phyloP scores from a whole-genome alignment of 768 basidiomycete species.

The Lentinula edodes region DNA sequence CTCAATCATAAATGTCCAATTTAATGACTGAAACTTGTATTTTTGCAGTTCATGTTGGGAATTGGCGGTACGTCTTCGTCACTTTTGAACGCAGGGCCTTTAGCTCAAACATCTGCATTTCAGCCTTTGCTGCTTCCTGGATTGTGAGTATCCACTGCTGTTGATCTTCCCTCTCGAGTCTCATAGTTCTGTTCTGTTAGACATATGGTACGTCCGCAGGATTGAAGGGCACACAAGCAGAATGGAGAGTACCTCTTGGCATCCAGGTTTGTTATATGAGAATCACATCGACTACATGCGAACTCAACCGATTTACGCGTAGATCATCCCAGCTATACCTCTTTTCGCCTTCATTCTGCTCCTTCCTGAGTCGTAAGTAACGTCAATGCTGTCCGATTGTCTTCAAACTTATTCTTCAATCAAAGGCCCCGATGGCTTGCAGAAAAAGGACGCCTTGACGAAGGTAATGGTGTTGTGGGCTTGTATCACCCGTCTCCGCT shows the following conservation, averaged over 20 bases:
- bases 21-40: no score
- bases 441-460: conserved; percentile 42
- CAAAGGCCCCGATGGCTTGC: conserved; percentile 46
- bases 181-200: conserved; percentile 12
- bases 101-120: conserved; percentile 7
- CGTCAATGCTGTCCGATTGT: background rate
- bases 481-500: background rate
- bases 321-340: conserved; percentile 44
- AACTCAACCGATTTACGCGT: background rate
- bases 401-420: background rate
- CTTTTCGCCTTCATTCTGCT: conserved; percentile 44
- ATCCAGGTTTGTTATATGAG: conserved; percentile 23
- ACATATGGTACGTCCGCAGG: conserved; percentile 36
- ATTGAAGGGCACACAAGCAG: conserved; percentile 27
- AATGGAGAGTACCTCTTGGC: conserved; percentile 50
- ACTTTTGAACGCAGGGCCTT: background rate
- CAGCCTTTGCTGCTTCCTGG: conserved; percentile 46
- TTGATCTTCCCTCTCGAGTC: background rate
- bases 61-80: conserved; percentile 28
- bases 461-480: conserved; percentile 21
- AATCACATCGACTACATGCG: background rate
- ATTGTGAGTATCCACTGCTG: conserved; percentile 20
- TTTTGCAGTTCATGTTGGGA: conserved; percentile 39
- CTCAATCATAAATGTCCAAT: background rate
- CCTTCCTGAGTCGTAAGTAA: conserved; percentile 42